Conservation (phyloP, 306 rosid species). For the Dalbergia cochinchinensis region DNA sequence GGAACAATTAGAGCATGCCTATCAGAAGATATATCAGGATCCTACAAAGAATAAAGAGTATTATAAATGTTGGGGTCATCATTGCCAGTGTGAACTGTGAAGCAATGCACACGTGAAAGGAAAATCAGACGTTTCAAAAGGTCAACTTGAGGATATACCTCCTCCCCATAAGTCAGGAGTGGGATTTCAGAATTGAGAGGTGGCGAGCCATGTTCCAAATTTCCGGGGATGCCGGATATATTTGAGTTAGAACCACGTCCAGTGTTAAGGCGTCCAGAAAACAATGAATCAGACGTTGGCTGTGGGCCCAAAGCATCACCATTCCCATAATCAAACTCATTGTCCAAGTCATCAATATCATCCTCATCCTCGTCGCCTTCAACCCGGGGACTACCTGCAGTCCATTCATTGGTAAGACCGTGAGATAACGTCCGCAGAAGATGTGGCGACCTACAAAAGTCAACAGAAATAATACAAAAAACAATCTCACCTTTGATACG, state of each 20-base stretch:
- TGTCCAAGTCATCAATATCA: slow-evolving; percentile 88
- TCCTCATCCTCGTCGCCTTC: slow-evolving; percentile 98
- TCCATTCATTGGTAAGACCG: slow-evolving; percentile 22
- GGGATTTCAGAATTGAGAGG: slow-evolving; percentile 82
- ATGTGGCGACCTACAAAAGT: slow-evolving; percentile 10
- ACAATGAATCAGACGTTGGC: slow-evolving; percentile 56
- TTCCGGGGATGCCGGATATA: slow-evolving; percentile 58
- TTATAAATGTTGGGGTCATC: not conserved
- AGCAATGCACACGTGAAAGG: not conserved
- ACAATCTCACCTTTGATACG: slow-evolving; percentile 77
- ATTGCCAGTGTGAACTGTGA: not conserved
- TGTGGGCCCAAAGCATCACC: slow-evolving; percentile 57
- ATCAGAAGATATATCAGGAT: slow-evolving; percentile 82
- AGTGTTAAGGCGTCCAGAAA: slow-evolving; percentile 35
- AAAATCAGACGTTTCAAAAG: slow-evolving; percentile 29
- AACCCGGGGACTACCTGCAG: slow-evolving; percentile 90
- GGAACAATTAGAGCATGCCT: slow-evolving; percentile 90
- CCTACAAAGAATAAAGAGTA: slow-evolving; percentile 58
- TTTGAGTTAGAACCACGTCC: slow-evolving; percentile 64
- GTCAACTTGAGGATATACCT: slow-evolving; percentile 60
- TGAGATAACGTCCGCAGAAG: slow-evolving; percentile 10
- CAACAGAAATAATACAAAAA: slow-evolving; percentile 23
- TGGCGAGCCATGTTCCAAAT: slow-evolving; percentile 66
- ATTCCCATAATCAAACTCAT: slow-evolving; percentile 82
- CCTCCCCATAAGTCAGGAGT: slow-evolving; percentile 90